These are phyloP conservation scores for Phalaenopsis hybrid DNA, from an alignment of 116 monocot genomes.

Conservation along the genomic window DNA sequence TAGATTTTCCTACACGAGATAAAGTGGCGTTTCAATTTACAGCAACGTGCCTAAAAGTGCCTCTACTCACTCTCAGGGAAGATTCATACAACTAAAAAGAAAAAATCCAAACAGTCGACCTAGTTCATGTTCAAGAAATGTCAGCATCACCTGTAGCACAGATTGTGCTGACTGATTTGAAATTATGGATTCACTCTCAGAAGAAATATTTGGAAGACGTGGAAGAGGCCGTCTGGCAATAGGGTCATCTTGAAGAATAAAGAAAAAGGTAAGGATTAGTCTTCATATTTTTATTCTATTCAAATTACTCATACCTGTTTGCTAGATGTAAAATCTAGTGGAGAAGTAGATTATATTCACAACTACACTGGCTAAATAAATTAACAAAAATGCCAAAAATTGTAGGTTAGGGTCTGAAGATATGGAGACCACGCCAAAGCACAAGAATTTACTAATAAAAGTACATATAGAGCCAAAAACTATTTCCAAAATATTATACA, in stretches of 20 bases:
- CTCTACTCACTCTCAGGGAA: not conserved
- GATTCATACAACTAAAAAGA: not conserved
- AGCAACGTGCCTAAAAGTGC: not conserved
- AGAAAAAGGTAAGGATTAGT: not conserved
- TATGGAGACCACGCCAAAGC: not conserved
- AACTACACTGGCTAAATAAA: not conserved
- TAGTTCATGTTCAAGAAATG: slow-evolving; percentile 2
- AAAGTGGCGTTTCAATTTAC: not conserved
- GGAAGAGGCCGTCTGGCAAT: slow-evolving; percentile 55
- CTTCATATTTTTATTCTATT: too few species aligned
- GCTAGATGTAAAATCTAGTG: not conserved
- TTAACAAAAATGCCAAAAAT: not conserved
- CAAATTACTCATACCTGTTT: not conserved
- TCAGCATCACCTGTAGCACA: slow-evolving; percentile 35
- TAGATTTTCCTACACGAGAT: slow-evolving; percentile 32
- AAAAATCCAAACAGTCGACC: not conserved
- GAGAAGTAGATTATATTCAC: slow-evolving; percentile 2
- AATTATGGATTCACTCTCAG: slow-evolving; percentile 26
- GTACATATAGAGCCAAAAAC: not conserved
- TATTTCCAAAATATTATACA: not conserved
- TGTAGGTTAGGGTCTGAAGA: not conserved
- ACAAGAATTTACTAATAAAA: not conserved
- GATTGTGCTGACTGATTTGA: slow-evolving; percentile 25
- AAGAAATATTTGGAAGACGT: slow-evolving; percentile 15
- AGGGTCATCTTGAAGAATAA: slow-evolving; percentile 63